Percentiles rank a stretch among this genome's conserved stretches.
These are phyloP conservation scores for Fusarium sp. DNA, from an alignment of 2,329 filamentous ascomycete species.

Conservation along the genomic window DNA sequence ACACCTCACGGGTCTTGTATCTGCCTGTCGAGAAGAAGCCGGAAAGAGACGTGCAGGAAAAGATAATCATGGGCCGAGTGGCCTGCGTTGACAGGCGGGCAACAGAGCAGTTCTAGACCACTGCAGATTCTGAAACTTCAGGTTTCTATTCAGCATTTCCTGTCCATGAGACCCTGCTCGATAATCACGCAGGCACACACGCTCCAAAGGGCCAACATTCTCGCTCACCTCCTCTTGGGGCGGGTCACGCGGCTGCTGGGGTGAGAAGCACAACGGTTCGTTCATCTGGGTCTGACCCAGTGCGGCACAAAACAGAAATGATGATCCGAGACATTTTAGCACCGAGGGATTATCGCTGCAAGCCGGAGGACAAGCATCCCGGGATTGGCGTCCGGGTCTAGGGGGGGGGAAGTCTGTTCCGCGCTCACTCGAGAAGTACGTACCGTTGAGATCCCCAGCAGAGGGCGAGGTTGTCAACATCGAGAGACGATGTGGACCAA, in stretches of 20 bases:
- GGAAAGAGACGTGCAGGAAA: conserved; percentile 29
- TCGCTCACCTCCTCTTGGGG: neutral
- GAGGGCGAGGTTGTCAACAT: conserved; percentile 21
- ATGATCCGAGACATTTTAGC: conserved; percentile 19
- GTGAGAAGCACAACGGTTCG: conserved; percentile 32
- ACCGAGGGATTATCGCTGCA: conserved; percentile 29
- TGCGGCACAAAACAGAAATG: neutral
- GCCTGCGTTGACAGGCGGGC: neutral
- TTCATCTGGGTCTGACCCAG: conserved; percentile 9
- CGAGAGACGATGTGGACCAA: conserved; percentile 19
- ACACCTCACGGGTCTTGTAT: conserved; percentile 13
- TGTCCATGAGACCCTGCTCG: conserved; percentile 25
- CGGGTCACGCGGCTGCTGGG: conserved; percentile 35
- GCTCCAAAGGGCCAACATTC: conserved; percentile 6
- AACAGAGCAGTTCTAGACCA: neutral
- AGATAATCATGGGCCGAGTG: conserved; percentile 24
- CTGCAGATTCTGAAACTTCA: neutral
- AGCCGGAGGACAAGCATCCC: conserved; percentile 28
- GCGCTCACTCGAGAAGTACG: neutral
- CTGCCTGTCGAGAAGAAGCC: conserved; percentile 15
- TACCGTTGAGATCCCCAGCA: conserved; percentile 19
- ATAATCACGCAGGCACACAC: conserved; percentile 14
- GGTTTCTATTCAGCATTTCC: conserved; percentile 11
- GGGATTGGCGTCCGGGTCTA: neutral
- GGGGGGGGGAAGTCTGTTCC: neutral